Percentiles rank a stretch among this genome's conserved stretches.
These are phyloP conservation scores for Phylloporus sp. DNA, from an alignment of 768 basidiomycete genomes.

Conservation along the genomic window DNA sequence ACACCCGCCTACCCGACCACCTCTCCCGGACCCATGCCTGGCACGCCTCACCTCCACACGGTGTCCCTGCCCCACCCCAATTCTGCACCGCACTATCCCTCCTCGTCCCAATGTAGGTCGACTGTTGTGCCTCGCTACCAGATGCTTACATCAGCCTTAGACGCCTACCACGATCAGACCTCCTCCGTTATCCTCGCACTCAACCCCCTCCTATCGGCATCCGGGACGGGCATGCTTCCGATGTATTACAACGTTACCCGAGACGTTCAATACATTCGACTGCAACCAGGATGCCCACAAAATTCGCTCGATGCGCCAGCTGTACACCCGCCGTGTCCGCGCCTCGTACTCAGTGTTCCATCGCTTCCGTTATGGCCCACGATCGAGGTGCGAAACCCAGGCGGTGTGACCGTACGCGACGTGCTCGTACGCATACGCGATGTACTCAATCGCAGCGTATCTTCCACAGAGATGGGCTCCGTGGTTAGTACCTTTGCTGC, in stretches of 20 bases:
- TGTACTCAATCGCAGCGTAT: conserved; percentile 23
- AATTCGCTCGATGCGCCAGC: conserved; percentile 20
- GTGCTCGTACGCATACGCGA: conserved; percentile 28
- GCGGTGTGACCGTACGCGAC: conserved; percentile 27
- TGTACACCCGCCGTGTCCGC: conserved; percentile 15
- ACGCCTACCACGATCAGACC: conserved; percentile 7
- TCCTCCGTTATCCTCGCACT: conserved; percentile 19
- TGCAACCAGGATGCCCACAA: conserved; percentile 15
- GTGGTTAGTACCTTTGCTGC: conserved; percentile 21
- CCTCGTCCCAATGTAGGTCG: conserved; percentile 20
- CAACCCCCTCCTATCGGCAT: conserved; percentile 27
- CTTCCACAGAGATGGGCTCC: conserved; percentile 22
- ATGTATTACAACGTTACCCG: conserved; percentile 25
- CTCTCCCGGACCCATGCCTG: conserved; percentile 21
- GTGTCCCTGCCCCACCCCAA: conserved; percentile 33
- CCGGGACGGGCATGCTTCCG: conserved; percentile 13
- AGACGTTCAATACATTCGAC: conserved; percentile 23
- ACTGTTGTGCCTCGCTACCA: background rate
- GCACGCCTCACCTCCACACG: conserved; percentile 24
- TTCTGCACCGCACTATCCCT: conserved; percentile 14
- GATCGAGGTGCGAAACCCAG: conserved; percentile 29
- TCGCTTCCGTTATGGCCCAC: conserved; percentile 25
- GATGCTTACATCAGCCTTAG: conserved; percentile 8
- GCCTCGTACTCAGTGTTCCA: conserved; percentile 19
- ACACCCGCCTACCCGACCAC: conserved; percentile 6